Percentiles rank a stretch among this genome's conserved stretches.
phyloP scores from a whole-genome alignment of 1,139 yeast genomes.

The Scheffersomyces segobiensis region DNA sequence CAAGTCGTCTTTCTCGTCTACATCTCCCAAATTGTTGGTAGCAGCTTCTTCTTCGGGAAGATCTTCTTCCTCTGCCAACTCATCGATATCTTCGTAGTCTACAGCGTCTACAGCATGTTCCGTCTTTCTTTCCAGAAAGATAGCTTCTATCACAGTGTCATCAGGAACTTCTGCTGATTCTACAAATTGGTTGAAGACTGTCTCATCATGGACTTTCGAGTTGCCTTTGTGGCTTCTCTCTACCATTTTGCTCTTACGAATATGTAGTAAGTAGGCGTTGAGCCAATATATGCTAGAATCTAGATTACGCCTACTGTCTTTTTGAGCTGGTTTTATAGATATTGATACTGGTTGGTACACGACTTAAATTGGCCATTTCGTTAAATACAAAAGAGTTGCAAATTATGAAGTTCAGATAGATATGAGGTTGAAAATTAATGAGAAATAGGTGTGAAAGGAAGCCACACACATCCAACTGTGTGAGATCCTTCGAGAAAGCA shows the following conservation, averaged over 20 bases:
- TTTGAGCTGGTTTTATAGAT: neutral
- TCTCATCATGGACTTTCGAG: conserved; percentile 6
- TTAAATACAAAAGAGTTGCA: too few species aligned
- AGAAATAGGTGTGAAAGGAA: too few species aligned
- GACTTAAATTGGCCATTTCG: too few species aligned
- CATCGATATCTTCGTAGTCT: conserved; percentile 94
- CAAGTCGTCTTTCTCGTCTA: conserved; percentile 24
- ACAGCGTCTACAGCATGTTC: conserved; percentile 91
- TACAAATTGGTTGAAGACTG: conserved; percentile 17
- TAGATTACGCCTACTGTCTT: conserved; percentile 1
- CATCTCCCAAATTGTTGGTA: conserved; percentile 22
- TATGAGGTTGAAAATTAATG: too few species aligned
- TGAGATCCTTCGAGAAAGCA: too few species aligned
- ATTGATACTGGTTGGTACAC: neutral
- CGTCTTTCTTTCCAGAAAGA: conserved; percentile 41
- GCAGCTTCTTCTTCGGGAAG: conserved; percentile 43
- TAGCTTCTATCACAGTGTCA: conserved; percentile 39
- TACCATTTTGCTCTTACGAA: neutral
- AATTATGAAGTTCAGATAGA: too few species aligned
- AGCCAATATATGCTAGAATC: conserved; percentile 1
- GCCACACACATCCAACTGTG: too few species aligned
- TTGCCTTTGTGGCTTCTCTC: neutral
- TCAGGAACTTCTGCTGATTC: conserved; percentile 26
- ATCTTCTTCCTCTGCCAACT: conserved; percentile 79
- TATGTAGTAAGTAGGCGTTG: neutral